phyloP scores from a whole-genome alignment of 805 yeast genomes.

The Kodamaea laetipori region DNA sequence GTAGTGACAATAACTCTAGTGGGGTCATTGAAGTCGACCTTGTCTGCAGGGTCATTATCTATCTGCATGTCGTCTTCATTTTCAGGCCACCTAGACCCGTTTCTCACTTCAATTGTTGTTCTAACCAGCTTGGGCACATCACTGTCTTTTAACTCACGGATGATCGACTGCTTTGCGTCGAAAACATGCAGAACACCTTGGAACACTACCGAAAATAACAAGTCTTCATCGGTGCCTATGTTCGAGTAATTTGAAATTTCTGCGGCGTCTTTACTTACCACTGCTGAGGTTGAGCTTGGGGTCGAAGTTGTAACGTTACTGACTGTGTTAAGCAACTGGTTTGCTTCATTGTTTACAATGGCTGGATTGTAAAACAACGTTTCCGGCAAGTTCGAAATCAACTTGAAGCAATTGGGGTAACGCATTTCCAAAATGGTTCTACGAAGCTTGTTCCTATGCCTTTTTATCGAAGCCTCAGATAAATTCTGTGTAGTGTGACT shows the following conservation, averaged over 20 bases:
- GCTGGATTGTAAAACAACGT: constrained; percentile 35
- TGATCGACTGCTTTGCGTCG: constrained; percentile 11
- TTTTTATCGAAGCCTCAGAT: constrained; percentile 34
- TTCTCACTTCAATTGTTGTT: constrained; percentile 43
- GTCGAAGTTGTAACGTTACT: constrained; percentile 27
- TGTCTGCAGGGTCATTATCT: constrained; percentile 30
- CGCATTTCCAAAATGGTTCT: constrained; percentile 31
- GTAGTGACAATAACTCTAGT: constrained; percentile 46
- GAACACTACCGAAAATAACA: constrained; percentile 39
- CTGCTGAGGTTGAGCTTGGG: not conserved
- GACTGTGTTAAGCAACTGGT: constrained; percentile 28
- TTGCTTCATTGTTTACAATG: constrained; percentile 33
- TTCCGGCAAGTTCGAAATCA: constrained; percentile 37
- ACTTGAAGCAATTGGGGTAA: constrained; percentile 41
- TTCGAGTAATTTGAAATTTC: constrained; percentile 24
- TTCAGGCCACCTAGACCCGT: constrained; percentile 44
- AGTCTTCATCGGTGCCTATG: constrained; percentile 36
- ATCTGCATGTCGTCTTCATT: constrained; percentile 37
- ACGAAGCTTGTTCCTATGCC: constrained; percentile 35
- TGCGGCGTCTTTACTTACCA: not conserved
- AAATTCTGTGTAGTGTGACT: constrained; percentile 19
- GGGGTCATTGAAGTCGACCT: constrained; percentile 48
- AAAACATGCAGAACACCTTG: constrained; percentile 32
- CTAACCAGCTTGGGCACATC: constrained; percentile 11
- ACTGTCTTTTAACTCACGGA: not conserved